Conservation (phyloP, 139 green algal genomes). For the Chlorella sp. region DNA sequence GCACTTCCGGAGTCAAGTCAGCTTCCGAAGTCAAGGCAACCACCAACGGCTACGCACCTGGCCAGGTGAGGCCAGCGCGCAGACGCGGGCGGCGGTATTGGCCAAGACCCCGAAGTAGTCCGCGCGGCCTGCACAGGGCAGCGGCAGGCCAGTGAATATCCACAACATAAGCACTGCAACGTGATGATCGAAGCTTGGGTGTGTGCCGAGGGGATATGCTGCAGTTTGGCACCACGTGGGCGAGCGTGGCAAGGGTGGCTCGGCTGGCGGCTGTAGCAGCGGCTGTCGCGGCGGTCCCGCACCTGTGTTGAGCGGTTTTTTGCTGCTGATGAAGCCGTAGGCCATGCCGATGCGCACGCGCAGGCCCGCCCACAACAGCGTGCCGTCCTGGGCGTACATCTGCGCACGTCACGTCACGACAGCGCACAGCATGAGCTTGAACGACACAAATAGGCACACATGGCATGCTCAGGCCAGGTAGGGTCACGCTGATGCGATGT, state of each 20-base stretch:
- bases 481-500: no score
- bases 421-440: no score
- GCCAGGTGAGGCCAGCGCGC: conserved; percentile 53
- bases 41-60: conserved; percentile 58
- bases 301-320: conserved; percentile 72
- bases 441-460: no score
- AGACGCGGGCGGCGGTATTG: conserved; percentile 71
- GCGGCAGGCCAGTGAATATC: neutral
- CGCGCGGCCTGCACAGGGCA: conserved; percentile 44
- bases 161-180: no score
- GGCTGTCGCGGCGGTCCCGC: no score
- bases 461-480: no score
- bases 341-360: conserved; percentile 69
- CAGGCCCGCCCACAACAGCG: conserved; percentile 61
- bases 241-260: neutral
- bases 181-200: no score
- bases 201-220: no score
- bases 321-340: conserved; percentile 47
- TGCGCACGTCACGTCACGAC: neutral
- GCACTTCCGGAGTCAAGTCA: no score
- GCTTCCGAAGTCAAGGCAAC: neutral
- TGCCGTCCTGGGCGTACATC: conserved; percentile 4
- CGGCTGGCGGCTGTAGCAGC: neutral
- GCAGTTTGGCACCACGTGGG: no score
- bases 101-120: conserved; percentile 79